Evolutionary conservation across 2,329 filamentous ascomycete species (phyloP).

Genomic region (Aspergillus eucalypticola): DNA sequence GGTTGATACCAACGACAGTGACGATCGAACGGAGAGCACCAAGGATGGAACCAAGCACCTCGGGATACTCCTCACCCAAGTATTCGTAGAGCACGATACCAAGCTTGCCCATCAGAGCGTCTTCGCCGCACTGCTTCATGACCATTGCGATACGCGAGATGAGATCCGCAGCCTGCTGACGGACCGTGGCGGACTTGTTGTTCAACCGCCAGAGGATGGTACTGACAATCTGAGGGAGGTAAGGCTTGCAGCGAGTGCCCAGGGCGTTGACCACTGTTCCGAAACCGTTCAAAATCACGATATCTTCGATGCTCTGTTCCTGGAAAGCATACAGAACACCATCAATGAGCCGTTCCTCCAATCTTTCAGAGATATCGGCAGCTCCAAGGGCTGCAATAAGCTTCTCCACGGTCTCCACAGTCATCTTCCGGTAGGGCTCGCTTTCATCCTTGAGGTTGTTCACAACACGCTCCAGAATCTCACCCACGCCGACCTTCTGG

Average conservation of each 20-base stretch:
- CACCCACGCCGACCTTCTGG: constrained; percentile 94
- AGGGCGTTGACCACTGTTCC: constrained; percentile 96
- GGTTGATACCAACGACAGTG: constrained; percentile 93
- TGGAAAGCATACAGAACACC: constrained; percentile 96
- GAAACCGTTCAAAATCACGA: constrained; percentile 95
- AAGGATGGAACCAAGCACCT: constrained; percentile 94
- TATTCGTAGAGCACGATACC: constrained; percentile 96
- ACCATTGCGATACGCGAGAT: constrained; percentile 97
- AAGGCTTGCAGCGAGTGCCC: constrained; percentile 90
- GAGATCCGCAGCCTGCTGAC: constrained; percentile 93
- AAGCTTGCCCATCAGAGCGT: constrained; percentile 92
- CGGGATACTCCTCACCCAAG: constrained; percentile 95
- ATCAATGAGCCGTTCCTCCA: constrained; percentile 93
- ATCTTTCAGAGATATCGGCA: constrained; percentile 85
- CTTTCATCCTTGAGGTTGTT: constrained; percentile 97
- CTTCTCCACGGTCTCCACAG: constrained; percentile 96
- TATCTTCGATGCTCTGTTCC: constrained; percentile 94
- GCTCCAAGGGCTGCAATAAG: constrained; percentile 89
- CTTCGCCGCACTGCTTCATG: constrained; percentile 98
- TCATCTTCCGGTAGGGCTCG: constrained; percentile 98
- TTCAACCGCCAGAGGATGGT: constrained; percentile 96
- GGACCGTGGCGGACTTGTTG: constrained; percentile 95
- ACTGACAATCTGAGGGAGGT: constrained; percentile 93
- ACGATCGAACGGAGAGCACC: constrained; percentile 94
- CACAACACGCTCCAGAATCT: constrained; percentile 91